A percentile compares a stretch with the other conserved stretches of the same genome.
These are phyloP conservation scores for Fusarium marasasianum DNA, from an alignment of 2,329 filamentous ascomycete genomes.

Conservation along the genomic window DNA sequence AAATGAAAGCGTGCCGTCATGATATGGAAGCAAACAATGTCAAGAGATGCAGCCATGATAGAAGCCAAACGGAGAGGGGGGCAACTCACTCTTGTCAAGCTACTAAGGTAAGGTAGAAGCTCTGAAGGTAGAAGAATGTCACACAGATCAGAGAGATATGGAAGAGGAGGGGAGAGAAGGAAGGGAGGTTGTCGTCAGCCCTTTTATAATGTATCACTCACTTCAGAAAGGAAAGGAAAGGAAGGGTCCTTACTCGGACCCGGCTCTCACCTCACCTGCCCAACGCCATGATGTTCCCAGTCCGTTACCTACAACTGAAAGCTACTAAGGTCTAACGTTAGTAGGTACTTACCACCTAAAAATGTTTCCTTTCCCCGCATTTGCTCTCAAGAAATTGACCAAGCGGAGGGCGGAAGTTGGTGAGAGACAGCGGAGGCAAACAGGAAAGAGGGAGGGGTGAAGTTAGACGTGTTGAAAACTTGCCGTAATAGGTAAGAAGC, in stretches of 20 bases:
- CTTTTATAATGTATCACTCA: constrained; percentile 29
- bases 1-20: constrained; percentile 19
- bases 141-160: neutral
- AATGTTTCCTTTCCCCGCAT: constrained; percentile 30
- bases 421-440: constrained; percentile 3
- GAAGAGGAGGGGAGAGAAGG: neutral
- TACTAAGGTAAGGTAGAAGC: neutral
- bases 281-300: constrained; percentile 25
- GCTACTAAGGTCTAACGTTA: neutral
- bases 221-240: neutral
- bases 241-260: constrained; percentile 13
- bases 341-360: neutral
- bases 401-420: constrained; percentile 15
- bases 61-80: neutral
- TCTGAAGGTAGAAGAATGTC: neutral
- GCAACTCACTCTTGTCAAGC: constrained; percentile 23
- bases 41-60: constrained; percentile 7
- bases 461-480: constrained; percentile 18
- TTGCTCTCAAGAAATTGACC: constrained; percentile 12
- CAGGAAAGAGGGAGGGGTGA: constrained; percentile 36
- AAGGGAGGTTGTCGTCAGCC: constrained; percentile 1
- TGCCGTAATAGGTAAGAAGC: constrained; percentile 32
- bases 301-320: constrained; percentile 1
- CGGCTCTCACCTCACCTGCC: constrained; percentile 3
- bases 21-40: constrained; percentile 5